phyloP scores from a whole-genome alignment of 768 basidiomycete species.

The Leccinum truebloodii region DNA sequence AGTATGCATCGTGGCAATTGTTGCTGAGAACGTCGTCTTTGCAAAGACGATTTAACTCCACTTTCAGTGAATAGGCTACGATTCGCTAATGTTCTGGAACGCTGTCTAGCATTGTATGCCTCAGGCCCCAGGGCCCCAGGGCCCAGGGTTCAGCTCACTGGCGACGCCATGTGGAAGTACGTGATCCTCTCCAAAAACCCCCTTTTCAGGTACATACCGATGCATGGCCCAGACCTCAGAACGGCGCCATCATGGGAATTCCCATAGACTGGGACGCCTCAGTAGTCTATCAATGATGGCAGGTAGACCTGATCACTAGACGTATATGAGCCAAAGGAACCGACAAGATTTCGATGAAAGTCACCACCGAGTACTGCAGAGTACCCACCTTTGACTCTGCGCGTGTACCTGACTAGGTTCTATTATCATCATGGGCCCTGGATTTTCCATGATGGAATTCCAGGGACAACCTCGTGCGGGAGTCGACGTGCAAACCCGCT shows the following conservation, averaged over 20 bases:
- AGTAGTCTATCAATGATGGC: background rate
- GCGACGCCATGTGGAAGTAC: constrained; percentile 2
- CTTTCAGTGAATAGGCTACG: too few relatives aligned
- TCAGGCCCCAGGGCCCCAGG: background rate
- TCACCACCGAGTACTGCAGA: background rate
- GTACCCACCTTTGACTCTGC: background rate
- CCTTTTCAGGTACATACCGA: background rate
- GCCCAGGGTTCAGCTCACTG: background rate
- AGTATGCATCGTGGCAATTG: too few relatives aligned
- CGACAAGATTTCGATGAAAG: background rate
- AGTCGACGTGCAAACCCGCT: too few relatives aligned
- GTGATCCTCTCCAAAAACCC: background rate
- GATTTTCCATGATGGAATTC: background rate
- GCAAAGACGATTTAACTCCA: background rate
- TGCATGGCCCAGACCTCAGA: background rate
- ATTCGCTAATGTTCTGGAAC: too few relatives aligned
- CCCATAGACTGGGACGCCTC: too few relatives aligned
- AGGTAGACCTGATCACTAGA: background rate
- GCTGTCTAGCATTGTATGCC: background rate
- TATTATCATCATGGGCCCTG: background rate
- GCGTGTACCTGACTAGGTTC: background rate
- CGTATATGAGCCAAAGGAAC: background rate
- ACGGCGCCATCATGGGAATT: background rate
- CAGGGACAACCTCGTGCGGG: too few relatives aligned
- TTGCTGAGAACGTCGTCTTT: too few relatives aligned